phyloP scores from a whole-genome alignment of 2,329 filamentous ascomycete species.

The Aspergillus pseudoviridinutans region DNA sequence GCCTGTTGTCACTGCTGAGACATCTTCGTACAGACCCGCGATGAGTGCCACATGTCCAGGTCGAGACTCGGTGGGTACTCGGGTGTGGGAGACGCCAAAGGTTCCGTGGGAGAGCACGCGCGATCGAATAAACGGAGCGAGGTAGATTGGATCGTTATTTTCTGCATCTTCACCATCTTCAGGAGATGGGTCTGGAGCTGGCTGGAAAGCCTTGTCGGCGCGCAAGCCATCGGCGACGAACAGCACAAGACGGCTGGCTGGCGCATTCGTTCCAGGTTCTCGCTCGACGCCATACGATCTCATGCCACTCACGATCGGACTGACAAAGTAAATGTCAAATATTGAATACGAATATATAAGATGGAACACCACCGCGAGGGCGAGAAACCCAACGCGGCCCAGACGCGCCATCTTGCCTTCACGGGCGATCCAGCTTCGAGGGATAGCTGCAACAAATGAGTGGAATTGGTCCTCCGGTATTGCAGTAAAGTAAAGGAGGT shows the following conservation, averaged over 20 bases:
- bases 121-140: conserved; percentile 88
- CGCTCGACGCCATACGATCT: conserved; percentile 69
- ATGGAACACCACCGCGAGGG: conserved; percentile 87
- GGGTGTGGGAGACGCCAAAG: conserved; percentile 94
- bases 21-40: conserved; percentile 94
- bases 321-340: conserved; percentile 98
- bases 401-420: conserved; percentile 48
- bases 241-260: conserved; percentile 84
- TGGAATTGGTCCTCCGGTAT: background rate
- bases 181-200: conserved; percentile 79
- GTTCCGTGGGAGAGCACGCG: conserved; percentile 85
- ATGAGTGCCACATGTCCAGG: conserved; percentile 97
- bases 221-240: conserved; percentile 97
- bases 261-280: conserved; percentile 58
- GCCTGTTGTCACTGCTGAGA: conserved; percentile 92
- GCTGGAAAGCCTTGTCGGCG: conserved; percentile 96
- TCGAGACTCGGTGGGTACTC: conserved; percentile 92
- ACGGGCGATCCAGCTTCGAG: conserved; percentile 3
- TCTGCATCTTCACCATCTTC: conserved; percentile 27
- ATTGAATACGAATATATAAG: conserved; percentile 91
- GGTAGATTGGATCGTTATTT: conserved; percentile 58
- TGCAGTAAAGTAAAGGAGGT: conserved; percentile 18
- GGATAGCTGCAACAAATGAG: background rate
- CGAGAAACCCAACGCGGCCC: conserved; percentile 75
- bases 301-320: conserved; percentile 96